phyloP scores from a whole-genome alignment of 2,329 filamentous ascomycete species.

The Fusarium sororula region DNA sequence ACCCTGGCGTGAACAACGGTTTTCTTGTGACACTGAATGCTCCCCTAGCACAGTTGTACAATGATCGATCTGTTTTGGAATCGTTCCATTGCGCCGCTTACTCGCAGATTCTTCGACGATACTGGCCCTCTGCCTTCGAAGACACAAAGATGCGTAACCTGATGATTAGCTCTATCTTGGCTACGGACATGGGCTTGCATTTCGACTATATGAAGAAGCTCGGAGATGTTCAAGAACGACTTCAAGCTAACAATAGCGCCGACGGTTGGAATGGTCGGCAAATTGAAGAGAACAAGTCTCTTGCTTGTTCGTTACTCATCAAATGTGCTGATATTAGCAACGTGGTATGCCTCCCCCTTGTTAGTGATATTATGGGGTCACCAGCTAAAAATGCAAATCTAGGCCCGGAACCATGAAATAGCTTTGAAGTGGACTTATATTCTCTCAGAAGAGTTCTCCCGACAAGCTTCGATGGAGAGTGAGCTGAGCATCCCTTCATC shows the following conservation, averaged over 20 bases:
- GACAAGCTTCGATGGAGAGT: conserved; percentile 90
- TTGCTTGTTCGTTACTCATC: conserved; percentile 91
- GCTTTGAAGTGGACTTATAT: conserved; percentile 92
- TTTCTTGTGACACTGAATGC: conserved; percentile 93
- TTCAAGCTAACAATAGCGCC: conserved; percentile 71
- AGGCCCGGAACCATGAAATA: conserved; percentile 85
- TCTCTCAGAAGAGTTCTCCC: conserved; percentile 93
- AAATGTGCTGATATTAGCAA: conserved; percentile 99
- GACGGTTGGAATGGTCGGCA: conserved; percentile 82
- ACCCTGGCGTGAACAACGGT: conserved; percentile 97
- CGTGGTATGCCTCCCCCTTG: conserved; percentile 70
- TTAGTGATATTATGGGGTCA: not conserved
- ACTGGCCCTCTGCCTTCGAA: conserved; percentile 87
- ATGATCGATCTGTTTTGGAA: conserved; percentile 95
- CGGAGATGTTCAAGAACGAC: conserved; percentile 80
- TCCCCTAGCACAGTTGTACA: conserved; percentile 93
- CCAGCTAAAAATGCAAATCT: conserved; percentile 38
- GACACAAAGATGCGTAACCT: conserved; percentile 83
- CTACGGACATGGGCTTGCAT: conserved; percentile 97
- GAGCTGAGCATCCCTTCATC: conserved; percentile 89
- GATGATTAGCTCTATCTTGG: conserved; percentile 97
- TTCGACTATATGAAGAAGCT: conserved; percentile 96
- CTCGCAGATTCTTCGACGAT: conserved; percentile 90
- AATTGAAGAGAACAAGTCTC: conserved; percentile 77
- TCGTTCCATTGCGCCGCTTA: conserved; percentile 98